Percentiles rank a stretch among this genome's conserved stretches.
phyloP scores from a whole-genome alignment of 805 yeast species.

The Candida schatavii region DNA sequence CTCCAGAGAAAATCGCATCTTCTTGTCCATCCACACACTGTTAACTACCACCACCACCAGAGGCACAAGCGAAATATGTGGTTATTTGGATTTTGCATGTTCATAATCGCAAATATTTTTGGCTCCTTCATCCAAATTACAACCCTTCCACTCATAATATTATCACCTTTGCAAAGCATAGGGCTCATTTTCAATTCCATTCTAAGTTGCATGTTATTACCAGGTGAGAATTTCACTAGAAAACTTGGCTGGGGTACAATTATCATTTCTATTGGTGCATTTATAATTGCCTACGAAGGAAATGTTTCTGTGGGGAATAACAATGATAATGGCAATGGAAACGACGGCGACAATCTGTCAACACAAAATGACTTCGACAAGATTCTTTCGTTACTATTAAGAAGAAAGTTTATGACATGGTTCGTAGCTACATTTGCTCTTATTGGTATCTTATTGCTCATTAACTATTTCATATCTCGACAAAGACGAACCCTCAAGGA shows the following conservation, averaged over 20 bases:
- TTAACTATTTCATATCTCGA: slow-evolving; percentile 19
- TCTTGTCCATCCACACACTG: slow-evolving; percentile 33
- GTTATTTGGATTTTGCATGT: slow-evolving; percentile 71
- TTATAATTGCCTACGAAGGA: slow-evolving; percentile 73
- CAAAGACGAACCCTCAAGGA: slow-evolving; percentile 9
- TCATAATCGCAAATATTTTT: slow-evolving; percentile 68
- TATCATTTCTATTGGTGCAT: slow-evolving; percentile 70
- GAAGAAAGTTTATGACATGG: slow-evolving; percentile 59
- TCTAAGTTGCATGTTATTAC: slow-evolving; percentile 59
- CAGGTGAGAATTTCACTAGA: slow-evolving; percentile 64
- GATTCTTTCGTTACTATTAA: slow-evolving; percentile 34
- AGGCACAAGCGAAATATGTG: slow-evolving; percentile 55
- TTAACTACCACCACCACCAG: slow-evolving; percentile 29
- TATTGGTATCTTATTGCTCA: slow-evolving; percentile 21
- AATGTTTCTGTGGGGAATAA: slow-evolving; percentile 50
- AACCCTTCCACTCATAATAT: slow-evolving; percentile 73
- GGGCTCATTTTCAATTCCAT: slow-evolving; percentile 86
- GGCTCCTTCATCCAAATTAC: slow-evolving; percentile 84
- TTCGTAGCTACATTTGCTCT: slow-evolving; percentile 32
- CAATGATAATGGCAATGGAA: slow-evolving; percentile 6
- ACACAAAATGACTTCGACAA: slow-evolving; percentile 35
- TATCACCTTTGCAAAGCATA: slow-evolving; percentile 81
- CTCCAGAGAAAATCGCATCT: slow-evolving; percentile 78
- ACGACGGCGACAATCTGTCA: slow-evolving; percentile 11
- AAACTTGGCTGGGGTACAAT: slow-evolving; percentile 62